Evolutionary conservation across 202 grass and related monocot genomes (phyloP).

Genomic region (Hordeum pubiflorum): DNA sequence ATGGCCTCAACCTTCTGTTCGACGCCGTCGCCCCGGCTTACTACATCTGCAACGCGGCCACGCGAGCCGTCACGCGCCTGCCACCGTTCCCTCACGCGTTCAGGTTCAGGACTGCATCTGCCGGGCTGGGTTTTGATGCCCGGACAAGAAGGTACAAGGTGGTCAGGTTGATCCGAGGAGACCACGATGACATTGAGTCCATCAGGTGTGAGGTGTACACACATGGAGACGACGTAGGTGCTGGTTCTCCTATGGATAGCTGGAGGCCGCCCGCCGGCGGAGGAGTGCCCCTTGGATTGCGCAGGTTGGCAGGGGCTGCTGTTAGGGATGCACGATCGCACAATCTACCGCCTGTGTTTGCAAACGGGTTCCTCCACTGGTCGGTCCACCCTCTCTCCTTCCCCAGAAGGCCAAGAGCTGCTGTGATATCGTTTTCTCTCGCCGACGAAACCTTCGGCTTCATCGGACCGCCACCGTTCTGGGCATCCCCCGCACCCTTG

Average conservation of each 20-base stretch:
- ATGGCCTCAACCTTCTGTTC: not conserved
- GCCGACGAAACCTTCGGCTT: not conserved
- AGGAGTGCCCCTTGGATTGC: slow-evolving; percentile 15
- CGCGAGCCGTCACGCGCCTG: not conserved
- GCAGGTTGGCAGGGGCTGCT: not conserved
- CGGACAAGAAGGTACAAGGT: slow-evolving; percentile 1
- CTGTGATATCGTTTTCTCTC: not conserved
- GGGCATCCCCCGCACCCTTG: too few relatives aligned
- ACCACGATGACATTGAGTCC: not conserved
- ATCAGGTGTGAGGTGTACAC: not conserved
- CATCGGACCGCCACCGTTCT: not conserved
- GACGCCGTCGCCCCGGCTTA: not conserved
- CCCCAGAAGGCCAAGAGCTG: not conserved
- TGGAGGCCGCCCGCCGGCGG: not conserved
- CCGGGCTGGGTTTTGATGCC: slow-evolving; percentile 10
- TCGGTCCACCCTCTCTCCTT: not conserved
- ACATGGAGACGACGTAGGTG: not conserved
- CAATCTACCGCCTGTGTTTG: not conserved
- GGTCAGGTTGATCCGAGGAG: not conserved
- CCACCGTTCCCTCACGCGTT: not conserved
- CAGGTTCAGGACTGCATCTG: not conserved
- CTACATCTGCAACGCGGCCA: not conserved
- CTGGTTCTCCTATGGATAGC: not conserved
- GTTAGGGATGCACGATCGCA: too few relatives aligned
- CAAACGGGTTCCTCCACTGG: not conserved